Evolutionary conservation across 2,329 filamentous ascomycete species (phyloP).

Genomic region (Sporothrix schenckii): DNA sequence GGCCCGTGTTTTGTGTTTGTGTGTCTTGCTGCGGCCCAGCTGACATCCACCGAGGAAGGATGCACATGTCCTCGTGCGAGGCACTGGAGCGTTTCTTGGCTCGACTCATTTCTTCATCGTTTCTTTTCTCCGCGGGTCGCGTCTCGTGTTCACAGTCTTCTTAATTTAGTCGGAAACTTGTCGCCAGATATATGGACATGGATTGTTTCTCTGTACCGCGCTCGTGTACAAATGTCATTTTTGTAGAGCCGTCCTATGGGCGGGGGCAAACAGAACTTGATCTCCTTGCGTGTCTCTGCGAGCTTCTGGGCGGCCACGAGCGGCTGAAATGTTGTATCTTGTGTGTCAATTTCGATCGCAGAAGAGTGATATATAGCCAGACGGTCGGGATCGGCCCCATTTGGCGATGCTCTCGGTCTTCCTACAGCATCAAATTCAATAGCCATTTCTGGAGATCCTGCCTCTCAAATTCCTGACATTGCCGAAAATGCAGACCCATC

Average conservation of each 20-base stretch:
- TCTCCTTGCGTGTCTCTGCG: not conserved
- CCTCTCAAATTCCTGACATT: not conserved
- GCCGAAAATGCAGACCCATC: not conserved
- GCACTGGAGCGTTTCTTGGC: not conserved
- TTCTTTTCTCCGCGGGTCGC: too few species aligned
- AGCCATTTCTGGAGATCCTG: not conserved
- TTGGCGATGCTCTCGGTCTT: not conserved
- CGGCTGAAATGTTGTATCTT: too few species aligned
- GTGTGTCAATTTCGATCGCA: not conserved
- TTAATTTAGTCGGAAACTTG: not conserved
- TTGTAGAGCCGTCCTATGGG: too few species aligned
- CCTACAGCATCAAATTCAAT: not conserved
- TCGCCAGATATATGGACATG: not conserved
- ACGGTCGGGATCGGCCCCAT: not conserved
- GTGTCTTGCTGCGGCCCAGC: slow-evolving; percentile 19
- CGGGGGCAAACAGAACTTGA: not conserved
- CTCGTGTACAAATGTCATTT: not conserved
- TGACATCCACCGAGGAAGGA: slow-evolving; percentile 2
- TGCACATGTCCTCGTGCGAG: not conserved
- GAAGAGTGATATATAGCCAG: not conserved
- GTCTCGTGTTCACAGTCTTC: not conserved
- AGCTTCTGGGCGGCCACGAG: not conserved
- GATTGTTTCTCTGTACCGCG: not conserved
- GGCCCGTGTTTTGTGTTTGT: not conserved
- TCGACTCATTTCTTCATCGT: too few species aligned